These are phyloP conservation scores for Fonsecaea pugnacius DNA, from an alignment of 2,329 filamentous ascomycete genomes.

Conservation along the genomic window DNA sequence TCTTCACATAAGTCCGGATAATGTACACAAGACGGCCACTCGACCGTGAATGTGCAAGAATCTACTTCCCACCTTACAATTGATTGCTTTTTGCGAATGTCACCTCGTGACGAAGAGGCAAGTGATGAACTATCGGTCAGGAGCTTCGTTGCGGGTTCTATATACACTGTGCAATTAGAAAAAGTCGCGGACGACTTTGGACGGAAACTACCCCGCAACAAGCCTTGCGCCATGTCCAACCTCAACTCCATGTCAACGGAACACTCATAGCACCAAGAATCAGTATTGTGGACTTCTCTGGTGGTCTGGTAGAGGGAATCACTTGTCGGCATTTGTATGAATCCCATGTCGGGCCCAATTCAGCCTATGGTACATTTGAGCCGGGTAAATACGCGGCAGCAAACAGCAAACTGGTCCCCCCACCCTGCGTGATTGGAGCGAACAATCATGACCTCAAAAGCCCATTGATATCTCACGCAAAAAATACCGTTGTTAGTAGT, in stretches of 20 bases:
- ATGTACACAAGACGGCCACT: neutral
- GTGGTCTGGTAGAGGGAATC: neutral
- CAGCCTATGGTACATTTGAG: constrained; percentile 15
- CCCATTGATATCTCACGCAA: neutral
- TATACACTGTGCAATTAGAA: neutral
- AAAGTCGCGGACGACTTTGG: neutral
- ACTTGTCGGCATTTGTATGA: constrained; percentile 7
- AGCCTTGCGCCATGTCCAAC: neutral
- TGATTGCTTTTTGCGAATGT: neutral
- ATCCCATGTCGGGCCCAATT: constrained; percentile 10
- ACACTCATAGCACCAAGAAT: neutral
- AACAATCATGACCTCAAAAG: constrained; percentile 10
- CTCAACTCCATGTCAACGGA: neutral
- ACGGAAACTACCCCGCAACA: constrained; percentile 5
- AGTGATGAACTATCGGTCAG: too few species aligned
- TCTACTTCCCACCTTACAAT: neutral
- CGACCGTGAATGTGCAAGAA: neutral
- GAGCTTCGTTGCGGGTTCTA: too few species aligned
- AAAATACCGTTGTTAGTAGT: neutral
- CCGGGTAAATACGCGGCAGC: constrained; percentile 9
- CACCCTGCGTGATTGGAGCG: constrained; percentile 10
- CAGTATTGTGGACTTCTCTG: neutral
- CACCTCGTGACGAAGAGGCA: too few species aligned
- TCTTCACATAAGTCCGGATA: constrained; percentile 1
- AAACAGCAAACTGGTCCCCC: neutral